Evolutionary conservation across 2,329 filamentous ascomycete species (phyloP).

Genomic region (Phaeophleospora eucalypticola): DNA sequence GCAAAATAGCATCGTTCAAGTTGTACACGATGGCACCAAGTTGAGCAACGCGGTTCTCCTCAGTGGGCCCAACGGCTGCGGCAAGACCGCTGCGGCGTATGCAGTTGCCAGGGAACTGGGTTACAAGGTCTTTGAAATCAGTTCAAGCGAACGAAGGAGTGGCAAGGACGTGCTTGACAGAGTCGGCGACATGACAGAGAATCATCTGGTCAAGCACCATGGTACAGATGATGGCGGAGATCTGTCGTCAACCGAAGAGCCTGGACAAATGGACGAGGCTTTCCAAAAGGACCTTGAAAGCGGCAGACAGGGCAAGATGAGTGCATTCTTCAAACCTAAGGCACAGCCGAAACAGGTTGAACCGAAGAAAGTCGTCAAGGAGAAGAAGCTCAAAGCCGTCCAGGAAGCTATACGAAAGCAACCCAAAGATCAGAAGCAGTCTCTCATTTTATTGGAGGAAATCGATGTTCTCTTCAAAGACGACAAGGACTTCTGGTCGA

Average conservation of each 20-base stretch:
- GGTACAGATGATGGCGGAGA: slow-evolving; percentile 21
- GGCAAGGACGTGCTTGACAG: slow-evolving; percentile 87
- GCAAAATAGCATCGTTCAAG: slow-evolving; percentile 39
- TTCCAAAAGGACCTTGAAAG: slow-evolving; percentile 58
- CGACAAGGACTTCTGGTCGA: slow-evolving; percentile 91
- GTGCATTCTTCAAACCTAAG: slow-evolving; percentile 66
- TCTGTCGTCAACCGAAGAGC: slow-evolving; percentile 33
- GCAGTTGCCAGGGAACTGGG: slow-evolving; percentile 87
- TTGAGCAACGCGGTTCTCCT: slow-evolving; percentile 76
- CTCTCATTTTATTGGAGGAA: slow-evolving; percentile 88
- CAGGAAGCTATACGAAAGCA: slow-evolving; percentile 35
- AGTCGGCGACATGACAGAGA: slow-evolving; percentile 94
- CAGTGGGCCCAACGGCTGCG: slow-evolving; percentile 83
- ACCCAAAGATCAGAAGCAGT: slow-evolving; percentile 70
- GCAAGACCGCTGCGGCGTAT: slow-evolving; percentile 89
- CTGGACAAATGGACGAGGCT: slow-evolving; percentile 40
- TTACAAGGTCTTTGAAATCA: slow-evolving; percentile 95
- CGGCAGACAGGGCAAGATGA: slow-evolving; percentile 74
- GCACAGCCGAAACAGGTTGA: slow-evolving; percentile 37
- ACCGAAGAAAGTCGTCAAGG: slow-evolving; percentile 28
- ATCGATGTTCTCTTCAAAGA: slow-evolving; percentile 92
- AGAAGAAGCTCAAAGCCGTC: slow-evolving; percentile 24
- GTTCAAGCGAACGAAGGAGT: slow-evolving; percentile 73
- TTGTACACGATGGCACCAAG: slow-evolving; percentile 36
- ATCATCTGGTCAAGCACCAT: slow-evolving; percentile 73